These are phyloP conservation scores for Trichoderma sp. DNA, from an alignment of 2,329 filamentous ascomycete genomes.

Conservation along the genomic window DNA sequence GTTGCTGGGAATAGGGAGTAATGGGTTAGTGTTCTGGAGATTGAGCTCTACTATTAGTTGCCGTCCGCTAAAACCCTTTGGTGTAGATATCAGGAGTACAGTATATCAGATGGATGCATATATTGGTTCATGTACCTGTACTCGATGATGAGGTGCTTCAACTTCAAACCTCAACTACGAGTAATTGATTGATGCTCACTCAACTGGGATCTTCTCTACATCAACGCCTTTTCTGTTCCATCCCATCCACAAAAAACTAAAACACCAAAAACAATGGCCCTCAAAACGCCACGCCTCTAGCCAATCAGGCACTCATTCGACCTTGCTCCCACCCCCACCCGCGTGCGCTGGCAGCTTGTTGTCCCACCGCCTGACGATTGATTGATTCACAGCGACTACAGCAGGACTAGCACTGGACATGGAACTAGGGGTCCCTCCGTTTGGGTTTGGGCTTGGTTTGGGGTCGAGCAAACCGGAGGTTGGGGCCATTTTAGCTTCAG, in stretches of 20 bases:
- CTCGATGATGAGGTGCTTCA: not conserved
- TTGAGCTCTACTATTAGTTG: not conserved
- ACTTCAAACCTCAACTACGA: not conserved
- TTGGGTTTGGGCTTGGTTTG: not conserved
- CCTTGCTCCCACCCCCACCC: not conserved
- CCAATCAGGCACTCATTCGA: not conserved
- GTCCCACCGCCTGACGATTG: constrained; percentile 3
- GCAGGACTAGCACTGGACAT: no score
- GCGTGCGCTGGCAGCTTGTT: not conserved
- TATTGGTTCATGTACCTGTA: not conserved
- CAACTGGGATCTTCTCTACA: not conserved
- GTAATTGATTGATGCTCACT: not conserved
- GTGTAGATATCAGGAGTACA: not conserved
- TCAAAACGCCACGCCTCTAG: not conserved
- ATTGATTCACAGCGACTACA: not conserved
- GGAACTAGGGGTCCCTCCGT: not conserved
- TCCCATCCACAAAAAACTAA: not conserved
- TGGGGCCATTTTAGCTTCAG: not conserved
- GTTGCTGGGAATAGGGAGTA: not conserved
- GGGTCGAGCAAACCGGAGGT: not conserved
- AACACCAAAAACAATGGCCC: not conserved
- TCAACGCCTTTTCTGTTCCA: not conserved
- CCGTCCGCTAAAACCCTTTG: not conserved
- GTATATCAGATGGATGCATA: not conserved
- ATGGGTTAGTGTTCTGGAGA: not conserved